phyloP scores from a whole-genome alignment of 305 asterid species.

The Fraxinus sp. region DNA sequence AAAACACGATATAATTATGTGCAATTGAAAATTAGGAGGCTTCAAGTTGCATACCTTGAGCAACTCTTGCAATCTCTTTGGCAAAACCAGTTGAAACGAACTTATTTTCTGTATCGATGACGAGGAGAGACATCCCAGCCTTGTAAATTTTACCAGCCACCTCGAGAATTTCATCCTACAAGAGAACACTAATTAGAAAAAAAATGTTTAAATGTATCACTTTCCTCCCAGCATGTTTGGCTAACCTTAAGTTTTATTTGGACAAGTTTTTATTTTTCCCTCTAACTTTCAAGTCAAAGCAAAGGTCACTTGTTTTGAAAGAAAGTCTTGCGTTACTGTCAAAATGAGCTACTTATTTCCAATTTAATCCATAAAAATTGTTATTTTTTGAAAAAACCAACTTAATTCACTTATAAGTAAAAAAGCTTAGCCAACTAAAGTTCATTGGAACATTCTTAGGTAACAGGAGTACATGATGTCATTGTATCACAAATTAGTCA shows the following conservation, averaged over 20 bases:
- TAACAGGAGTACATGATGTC: neutral
- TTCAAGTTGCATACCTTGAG: constrained; percentile 61
- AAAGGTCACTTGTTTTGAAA: neutral
- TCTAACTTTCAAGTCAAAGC: neutral
- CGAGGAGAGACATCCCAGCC: constrained; percentile 95
- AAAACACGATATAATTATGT: neutral
- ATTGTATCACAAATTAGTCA: too few relatives aligned
- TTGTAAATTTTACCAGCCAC: constrained; percentile 92
- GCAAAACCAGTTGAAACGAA: constrained; percentile 98
- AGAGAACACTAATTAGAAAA: neutral
- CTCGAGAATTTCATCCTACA: constrained; percentile 92
- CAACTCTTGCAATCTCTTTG: constrained; percentile 93
- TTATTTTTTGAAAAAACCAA: too few relatives aligned
- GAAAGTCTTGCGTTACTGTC: neutral
- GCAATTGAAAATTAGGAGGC: neutral
- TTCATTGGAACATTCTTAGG: neutral
- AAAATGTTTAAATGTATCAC: neutral
- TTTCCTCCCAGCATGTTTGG: neutral
- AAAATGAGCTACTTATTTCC: neutral
- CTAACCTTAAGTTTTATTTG: neutral
- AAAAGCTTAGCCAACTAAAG: neutral
- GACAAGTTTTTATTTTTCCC: too few relatives aligned
- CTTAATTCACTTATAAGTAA: neutral
- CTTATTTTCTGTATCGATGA: constrained; percentile 96
- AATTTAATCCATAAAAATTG: neutral